Percentiles rank a stretch among this genome's conserved stretches.
These are phyloP conservation scores for Rhytidhysteron rufulum DNA, from an alignment of 2,329 filamentous ascomycete species.

Conservation along the genomic window DNA sequence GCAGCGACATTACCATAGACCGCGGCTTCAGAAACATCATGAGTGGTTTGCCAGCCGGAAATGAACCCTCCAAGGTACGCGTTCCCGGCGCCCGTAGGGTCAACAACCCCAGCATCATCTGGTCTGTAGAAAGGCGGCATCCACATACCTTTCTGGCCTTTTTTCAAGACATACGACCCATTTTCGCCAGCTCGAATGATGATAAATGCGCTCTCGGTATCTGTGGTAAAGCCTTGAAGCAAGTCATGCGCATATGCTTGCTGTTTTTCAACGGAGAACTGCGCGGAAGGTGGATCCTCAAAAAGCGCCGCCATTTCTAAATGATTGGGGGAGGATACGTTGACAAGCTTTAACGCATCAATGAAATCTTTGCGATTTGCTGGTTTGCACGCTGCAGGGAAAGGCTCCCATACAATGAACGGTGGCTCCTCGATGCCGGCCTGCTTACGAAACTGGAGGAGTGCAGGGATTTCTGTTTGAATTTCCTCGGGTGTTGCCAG, in stretches of 20 bases:
- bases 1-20: slow-evolving; percentile 16
- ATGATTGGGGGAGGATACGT: slow-evolving; percentile 23
- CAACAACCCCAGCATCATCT: slow-evolving; percentile 8
- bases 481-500: slow-evolving; percentile 17
- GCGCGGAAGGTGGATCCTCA: not conserved
- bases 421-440: slow-evolving; percentile 5
- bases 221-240: slow-evolving; percentile 3
- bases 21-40: slow-evolving; percentile 7
- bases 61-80: slow-evolving; percentile 20
- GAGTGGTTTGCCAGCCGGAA: slow-evolving; percentile 9
- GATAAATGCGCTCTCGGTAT: slow-evolving; percentile 2
- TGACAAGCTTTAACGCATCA: slow-evolving; percentile 13
- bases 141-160: slow-evolving; percentile 5
- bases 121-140: slow-evolving; percentile 12
- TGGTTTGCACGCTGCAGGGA: slow-evolving; percentile 13
- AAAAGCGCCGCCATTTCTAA: slow-evolving; percentile 16
- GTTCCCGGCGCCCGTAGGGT: slow-evolving; percentile 22
- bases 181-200: slow-evolving; percentile 13
- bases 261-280: slow-evolving; percentile 3
- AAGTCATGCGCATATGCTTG: slow-evolving; percentile 4
- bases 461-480: slow-evolving; percentile 9
- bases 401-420: slow-evolving; percentile 19
- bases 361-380: slow-evolving; percentile 7
- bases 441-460: slow-evolving; percentile 8
- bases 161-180: slow-evolving; percentile 7